phyloP scores from a whole-genome alignment of 2,329 filamentous ascomycete species.

The Karstenula rhodostoma region DNA sequence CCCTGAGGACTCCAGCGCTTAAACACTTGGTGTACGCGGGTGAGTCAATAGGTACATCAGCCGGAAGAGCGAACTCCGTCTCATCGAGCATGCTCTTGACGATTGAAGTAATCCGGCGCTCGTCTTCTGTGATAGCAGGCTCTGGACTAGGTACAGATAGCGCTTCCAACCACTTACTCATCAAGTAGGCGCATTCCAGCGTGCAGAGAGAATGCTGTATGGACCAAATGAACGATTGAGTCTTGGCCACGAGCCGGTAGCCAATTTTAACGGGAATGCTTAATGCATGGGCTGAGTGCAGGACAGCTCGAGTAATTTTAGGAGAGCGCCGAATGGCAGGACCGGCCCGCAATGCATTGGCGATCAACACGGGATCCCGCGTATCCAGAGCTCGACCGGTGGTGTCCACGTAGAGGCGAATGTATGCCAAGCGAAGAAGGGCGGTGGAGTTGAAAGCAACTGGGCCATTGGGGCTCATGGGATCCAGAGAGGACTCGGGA shows the following conservation, averaged over 20 bases:
- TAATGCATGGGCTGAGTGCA: slow-evolving; percentile 73
- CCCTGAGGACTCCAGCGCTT: slow-evolving; percentile 51
- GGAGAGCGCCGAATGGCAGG: slow-evolving; percentile 67
- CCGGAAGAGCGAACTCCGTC: slow-evolving; percentile 45
- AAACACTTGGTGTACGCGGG: slow-evolving; percentile 46
- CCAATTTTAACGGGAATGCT: slow-evolving; percentile 69
- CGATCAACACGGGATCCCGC: slow-evolving; percentile 69
- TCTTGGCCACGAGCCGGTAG: slow-evolving; percentile 50
- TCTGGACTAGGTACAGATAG: slow-evolving; percentile 42
- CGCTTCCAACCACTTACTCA: slow-evolving; percentile 53
- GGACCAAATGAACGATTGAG: slow-evolving; percentile 51
- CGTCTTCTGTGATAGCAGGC: slow-evolving; percentile 49
- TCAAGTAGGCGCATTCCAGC: slow-evolving; percentile 50
- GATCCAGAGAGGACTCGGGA: slow-evolving; percentile 55
- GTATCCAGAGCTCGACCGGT: slow-evolving; percentile 71
- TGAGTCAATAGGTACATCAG: slow-evolving; percentile 40
- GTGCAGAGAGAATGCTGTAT: slow-evolving; percentile 52
- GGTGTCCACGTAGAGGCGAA: slow-evolving; percentile 72
- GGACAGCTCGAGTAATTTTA: slow-evolving; percentile 69
- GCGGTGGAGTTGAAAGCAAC: slow-evolving; percentile 73
- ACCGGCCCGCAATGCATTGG: slow-evolving; percentile 66
- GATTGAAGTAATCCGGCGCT: slow-evolving; percentile 47
- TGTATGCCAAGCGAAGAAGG: slow-evolving; percentile 67
- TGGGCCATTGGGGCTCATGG: slow-evolving; percentile 64
- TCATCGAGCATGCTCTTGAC: slow-evolving; percentile 54